These are phyloP conservation scores for Pestalotiopsis sp. DNA, from an alignment of 2,329 filamentous ascomycete genomes.

Conservation along the genomic window DNA sequence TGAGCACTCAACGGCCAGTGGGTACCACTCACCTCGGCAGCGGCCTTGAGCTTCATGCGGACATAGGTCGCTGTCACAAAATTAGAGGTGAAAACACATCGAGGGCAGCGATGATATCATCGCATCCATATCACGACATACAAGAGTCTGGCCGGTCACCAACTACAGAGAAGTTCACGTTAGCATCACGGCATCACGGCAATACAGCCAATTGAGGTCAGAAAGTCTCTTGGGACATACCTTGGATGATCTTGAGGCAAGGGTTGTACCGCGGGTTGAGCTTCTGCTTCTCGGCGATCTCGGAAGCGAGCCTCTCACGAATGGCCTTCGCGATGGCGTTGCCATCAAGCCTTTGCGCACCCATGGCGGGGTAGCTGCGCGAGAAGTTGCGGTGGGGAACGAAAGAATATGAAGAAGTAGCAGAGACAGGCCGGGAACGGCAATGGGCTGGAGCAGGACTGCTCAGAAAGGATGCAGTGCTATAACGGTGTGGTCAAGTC, in stretches of 20 bases:
- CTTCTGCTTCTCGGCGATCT: constrained; percentile 81
- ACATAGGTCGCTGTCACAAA: constrained; percentile 81
- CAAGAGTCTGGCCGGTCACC: constrained; percentile 91
- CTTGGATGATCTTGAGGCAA: constrained; percentile 91
- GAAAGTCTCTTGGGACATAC: constrained; percentile 45
- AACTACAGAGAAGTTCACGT: constrained; percentile 53
- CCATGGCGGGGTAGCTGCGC: constrained; percentile 66
- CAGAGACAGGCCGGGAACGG: neutral
- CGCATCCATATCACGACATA: constrained; percentile 43
- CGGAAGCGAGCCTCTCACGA: constrained; percentile 74
- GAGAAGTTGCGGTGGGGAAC: constrained; percentile 36
- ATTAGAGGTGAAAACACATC: constrained; percentile 25
- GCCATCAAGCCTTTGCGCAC: constrained; percentile 90
- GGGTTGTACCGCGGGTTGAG: constrained; percentile 86
- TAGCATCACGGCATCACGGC: neutral
- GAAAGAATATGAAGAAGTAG: neutral
- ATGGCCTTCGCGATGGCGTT: constrained; percentile 92
- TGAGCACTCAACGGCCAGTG: neutral
- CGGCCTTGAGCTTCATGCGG: constrained; percentile 99
- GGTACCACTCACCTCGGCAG: constrained; percentile 69
- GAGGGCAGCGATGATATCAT: neutral
- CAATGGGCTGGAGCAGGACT: neutral
- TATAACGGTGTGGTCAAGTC: neutral
- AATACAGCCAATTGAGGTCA: neutral
- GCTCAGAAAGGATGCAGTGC: neutral